Evolutionary conservation across 116 monocot genomes (phyloP).

Genomic region (Phalaenopsis hybrid): DNA sequence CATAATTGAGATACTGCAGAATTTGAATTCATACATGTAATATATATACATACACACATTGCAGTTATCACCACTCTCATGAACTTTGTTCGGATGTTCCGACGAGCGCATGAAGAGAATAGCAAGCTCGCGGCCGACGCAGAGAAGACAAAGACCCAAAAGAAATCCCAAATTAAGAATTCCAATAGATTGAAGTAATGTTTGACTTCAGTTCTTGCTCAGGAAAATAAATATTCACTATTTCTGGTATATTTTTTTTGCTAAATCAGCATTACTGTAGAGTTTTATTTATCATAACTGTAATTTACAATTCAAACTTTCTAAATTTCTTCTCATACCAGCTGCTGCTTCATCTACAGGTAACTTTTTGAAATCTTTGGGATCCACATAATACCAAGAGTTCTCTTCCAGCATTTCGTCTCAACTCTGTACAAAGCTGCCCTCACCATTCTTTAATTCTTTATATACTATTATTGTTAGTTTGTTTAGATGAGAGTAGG

Average conservation of each 20-base stretch:
- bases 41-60: background rate
- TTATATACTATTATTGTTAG: conserved; percentile 11
- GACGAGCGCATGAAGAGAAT: conserved; percentile 82
- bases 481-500: background rate
- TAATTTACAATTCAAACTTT: background rate
- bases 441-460: background rate
- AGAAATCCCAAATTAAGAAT: conserved; percentile 59
- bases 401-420: no score
- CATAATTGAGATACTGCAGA: background rate
- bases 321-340: background rate
- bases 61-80: conserved; percentile 75
- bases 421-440: conserved; percentile 28
- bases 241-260: background rate
- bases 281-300: background rate
- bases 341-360: conserved; percentile 7
- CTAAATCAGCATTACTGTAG: background rate
- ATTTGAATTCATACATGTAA: background rate
- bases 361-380: background rate
- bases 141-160: conserved; percentile 80
- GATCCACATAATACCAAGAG: background rate
- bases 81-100: conserved; percentile 77
- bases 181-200: conserved; percentile 22
- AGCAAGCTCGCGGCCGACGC: conserved; percentile 62
- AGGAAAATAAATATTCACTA: background rate
- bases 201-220: background rate